Conservation (phyloP, 495 filamentous ascomycete genomes). For the Talaromyces stipitatus region DNA sequence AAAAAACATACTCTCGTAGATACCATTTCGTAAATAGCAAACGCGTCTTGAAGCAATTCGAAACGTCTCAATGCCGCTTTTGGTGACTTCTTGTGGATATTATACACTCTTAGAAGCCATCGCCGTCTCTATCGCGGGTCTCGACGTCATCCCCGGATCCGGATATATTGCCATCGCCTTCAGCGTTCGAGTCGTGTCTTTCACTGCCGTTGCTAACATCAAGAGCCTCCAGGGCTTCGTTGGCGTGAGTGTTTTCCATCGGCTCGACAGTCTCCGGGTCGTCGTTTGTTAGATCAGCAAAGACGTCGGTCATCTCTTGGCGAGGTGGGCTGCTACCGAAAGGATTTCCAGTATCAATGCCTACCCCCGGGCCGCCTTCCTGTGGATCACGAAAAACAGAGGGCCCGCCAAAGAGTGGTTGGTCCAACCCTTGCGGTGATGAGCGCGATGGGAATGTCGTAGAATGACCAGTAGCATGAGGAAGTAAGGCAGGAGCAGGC, state of each 20-base stretch:
- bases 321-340: conserved; percentile 34
- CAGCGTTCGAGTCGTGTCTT: conserved; percentile 11
- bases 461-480: conserved; percentile 28
- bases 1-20: background rate
- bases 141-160: background rate
- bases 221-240: conserved; percentile 37
- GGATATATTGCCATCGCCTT: conserved; percentile 11
- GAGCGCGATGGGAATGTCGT: conserved; percentile 35
- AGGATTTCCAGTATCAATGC: conserved; percentile 18
- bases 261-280: conserved; percentile 29
- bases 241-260: conserved; percentile 41
- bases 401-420: conserved; percentile 34
- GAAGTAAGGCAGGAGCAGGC: conserved; percentile 29
- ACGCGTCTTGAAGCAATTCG: background rate
- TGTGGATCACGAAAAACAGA: conserved; percentile 26
- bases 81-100: background rate
- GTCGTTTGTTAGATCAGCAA: conserved; percentile 41
- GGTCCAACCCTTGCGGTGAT: conserved; percentile 27
- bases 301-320: conserved; percentile 37
- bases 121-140: conserved; percentile 5
- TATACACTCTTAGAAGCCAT: conserved; percentile 6
- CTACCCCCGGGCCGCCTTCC: conserved; percentile 14
- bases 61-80: background rate
- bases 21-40: background rate
- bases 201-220: conserved; percentile 32